Base-by-base conservation (phyloP, 2,329 filamentous ascomycete genomes). In the Neophaeococcomyces aloes region DNA sequence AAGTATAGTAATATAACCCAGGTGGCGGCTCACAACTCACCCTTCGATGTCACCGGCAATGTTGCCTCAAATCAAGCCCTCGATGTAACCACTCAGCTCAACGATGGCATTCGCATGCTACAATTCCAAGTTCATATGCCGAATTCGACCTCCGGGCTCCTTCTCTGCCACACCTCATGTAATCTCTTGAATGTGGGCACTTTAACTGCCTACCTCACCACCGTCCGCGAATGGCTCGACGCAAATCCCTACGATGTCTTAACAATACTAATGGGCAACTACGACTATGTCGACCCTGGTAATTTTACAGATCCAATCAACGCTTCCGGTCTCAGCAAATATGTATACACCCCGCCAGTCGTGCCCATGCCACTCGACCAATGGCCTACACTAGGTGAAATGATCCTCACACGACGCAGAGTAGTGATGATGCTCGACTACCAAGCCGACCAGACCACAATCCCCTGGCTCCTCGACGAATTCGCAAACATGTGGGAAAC, bases 401-500 rank as follows among this genome's bases (percentile, higher is more conserved):
- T 93, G 74, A 87, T 93, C 51, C 60, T 87, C 7, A 66, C 60
- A 15, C 75, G 76, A 46, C 78, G 85, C 62, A 75, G 86, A 8
- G 80, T 84, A 2, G 72, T 93, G 50, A 73, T 91, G 61, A 86
- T 91, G 64, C 74, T 93, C 65, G 86, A 93, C 65, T 93, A 93
- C 67, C 70, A 81, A 52, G 84, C 86, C 52, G 79, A 94, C 60
- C 83, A 93, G 63, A 76, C 71, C 1, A 70, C 72, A 15, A 81
- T 86, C 14, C 86, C 88, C 0, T 95, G 86, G 77, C 74, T 94
- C 32, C 70, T 94, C 31, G 85, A 94, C 61, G 74, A 95, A 63
- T 95, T 94, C 66, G 76, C 75, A 4, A 83, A 94, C 58, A 75
- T 93, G 65, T 94, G 85, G 84, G 86, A 95, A 66, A 89, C 87